Base-by-base conservation (phyloP, 1,284 basidiomycete species). In the Athelia psychrophila region DNA sequence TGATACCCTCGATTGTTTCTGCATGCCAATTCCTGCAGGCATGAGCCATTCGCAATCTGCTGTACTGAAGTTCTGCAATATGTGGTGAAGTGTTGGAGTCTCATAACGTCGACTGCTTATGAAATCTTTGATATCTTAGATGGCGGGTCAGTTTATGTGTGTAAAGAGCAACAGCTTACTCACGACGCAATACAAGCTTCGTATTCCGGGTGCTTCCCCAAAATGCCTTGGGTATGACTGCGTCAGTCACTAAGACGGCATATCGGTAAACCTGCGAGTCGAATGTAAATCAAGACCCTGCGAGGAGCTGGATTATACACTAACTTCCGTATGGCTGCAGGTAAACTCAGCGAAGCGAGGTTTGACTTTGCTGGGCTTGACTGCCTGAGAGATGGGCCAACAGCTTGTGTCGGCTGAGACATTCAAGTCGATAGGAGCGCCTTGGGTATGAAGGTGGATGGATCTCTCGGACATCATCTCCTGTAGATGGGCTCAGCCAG, bases 31-130 rank as follows among this genome's bases (percentile, higher is more conserved):
- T 3, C 76, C 73, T 0, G 72, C 64, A 1, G 81, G 82, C 42
- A 74, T 74, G 1, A 93, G 73, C 95, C 95, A 98, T n/a, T 84
- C 79, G 60, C 93, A 91, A 32, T 88, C 88, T 1, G 82, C 78
- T 5, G 86, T 80, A 19, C 81, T 81, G 58, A 98, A 83, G 1
- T 83, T 81, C 69, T 97, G 93, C 19, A 96, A 60, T 2, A 93
- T 71, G 10, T 79, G 68, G 64, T 98, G 95, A n/a, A 99, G 68
- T 1, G 82, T 86, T 25, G 93, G 60, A 0, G 84, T 85, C 66
- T 99, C 96, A 64, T 83, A 90, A 32, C 92, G 84, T 22, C 94
- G 83, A 33, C 81, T 79, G 2, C 77, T 69, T 24, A 99, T 81
- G 55, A 96, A 86, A 6, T 73, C 68, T 51, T 86, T 83, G 33